Conservation (phyloP, 1,139 yeast species). For the Magnusiomyces ingens region DNA sequence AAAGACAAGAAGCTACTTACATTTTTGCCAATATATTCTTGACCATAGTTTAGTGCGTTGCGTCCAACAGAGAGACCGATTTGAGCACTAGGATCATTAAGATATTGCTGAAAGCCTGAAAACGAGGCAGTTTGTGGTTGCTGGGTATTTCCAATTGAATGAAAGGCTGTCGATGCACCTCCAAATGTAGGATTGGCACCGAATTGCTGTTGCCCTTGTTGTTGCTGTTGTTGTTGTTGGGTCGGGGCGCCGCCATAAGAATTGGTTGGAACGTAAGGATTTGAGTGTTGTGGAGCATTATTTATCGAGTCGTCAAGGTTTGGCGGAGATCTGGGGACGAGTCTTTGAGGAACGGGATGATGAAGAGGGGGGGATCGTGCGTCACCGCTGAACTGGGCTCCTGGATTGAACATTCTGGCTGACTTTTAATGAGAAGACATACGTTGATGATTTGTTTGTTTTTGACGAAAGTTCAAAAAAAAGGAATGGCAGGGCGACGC, state of each 20-base stretch:
- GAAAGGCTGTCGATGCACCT: slow-evolving; percentile 7
- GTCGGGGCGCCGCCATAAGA: slow-evolving; percentile 10
- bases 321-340: slow-evolving; percentile 36
- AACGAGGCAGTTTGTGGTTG: slow-evolving; percentile 18
- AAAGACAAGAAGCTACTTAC: slow-evolving; percentile 33
- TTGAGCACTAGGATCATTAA: slow-evolving; percentile 74
- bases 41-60: slow-evolving; percentile 63
- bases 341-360: slow-evolving; percentile 43
- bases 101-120: slow-evolving; percentile 23
- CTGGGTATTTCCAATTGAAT: slow-evolving; percentile 13
- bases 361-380: slow-evolving; percentile 36
- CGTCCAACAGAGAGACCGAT: slow-evolving; percentile 89
- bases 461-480: too few relatives aligned
- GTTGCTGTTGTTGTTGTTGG: slow-evolving; percentile 13
- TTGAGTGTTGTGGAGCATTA: slow-evolving; percentile 14
- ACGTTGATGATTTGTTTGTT: too few relatives aligned
- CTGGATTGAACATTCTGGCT: slow-evolving; percentile 4
- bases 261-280: slow-evolving; percentile 19
- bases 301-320: slow-evolving; percentile 23
- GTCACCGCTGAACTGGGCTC: slow-evolving; percentile 5
- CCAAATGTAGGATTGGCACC: not conserved
- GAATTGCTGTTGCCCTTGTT: slow-evolving; percentile 6
- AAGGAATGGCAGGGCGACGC: too few relatives aligned
- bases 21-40: slow-evolving; percentile 69
- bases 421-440: too few relatives aligned